Evolutionary conservation across 1,139 yeast genomes (phyloP), one percentile per base, ranked within the genome.

Genomic region (Meyerozyma elateridarum): DNA sequence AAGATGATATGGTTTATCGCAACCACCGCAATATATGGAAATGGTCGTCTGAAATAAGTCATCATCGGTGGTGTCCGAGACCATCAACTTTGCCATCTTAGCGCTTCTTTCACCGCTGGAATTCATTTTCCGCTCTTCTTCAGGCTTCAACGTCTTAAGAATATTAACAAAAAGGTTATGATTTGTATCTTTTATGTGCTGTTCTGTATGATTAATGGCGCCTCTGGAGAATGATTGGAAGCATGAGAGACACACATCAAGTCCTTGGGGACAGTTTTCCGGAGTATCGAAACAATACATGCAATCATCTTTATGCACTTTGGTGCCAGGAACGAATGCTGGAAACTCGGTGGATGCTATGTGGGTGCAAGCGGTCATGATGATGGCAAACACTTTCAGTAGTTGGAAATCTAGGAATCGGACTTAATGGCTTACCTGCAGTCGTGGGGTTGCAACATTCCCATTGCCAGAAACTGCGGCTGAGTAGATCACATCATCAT

Each of bases 271-370:
- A 32, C 56, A 62, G 49, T 79, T 77, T 37, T 77, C 81, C 15
- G 88, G 75, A 0, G 85, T 79, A 41, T 79, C 89, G 49, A 84
- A 87, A 32, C 83, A 78, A 60, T 71, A 85, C 67, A 81, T 79
- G 47, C 95, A 85, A 40, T 85, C 94, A 55, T 85, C 95, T 49
- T 85, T 85, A 54, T 75, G 80, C 13, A 87, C 75, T 6, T 59
- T 53, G 38, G 59, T 39, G 25, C 46, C 39, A 4, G 43, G 34
- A 17, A n/a, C 37, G 18, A 5, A 29, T 9, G 9, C 34, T 5
- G 52, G 48, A 17, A 55, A 37, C 6, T 33, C 39, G 28, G 38
- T 38, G 18, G 53, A 34, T 33, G 25, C 14, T 6, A 28, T 14
- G 21, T 28, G 30, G 22, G n/a, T 8, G 8, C 27, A 24, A 19